phyloP scores from a whole-genome alignment of 306 rosid genomes.

The Alnus rubra region DNA sequence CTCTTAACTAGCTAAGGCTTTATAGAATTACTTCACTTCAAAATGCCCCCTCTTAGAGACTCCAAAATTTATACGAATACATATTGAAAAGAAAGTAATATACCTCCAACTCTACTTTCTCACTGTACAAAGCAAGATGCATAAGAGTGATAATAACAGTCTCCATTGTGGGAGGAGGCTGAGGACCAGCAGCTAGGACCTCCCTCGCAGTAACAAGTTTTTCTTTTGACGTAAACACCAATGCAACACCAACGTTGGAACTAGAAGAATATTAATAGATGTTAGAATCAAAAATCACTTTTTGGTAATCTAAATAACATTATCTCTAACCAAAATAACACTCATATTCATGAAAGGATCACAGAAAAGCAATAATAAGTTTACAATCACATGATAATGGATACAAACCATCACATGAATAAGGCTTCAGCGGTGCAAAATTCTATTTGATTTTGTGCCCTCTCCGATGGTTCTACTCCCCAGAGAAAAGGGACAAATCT shows the following conservation, averaged over 20 bases:
- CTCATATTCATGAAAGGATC: not conserved
- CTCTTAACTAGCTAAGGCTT: no score
- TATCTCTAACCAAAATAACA: not conserved
- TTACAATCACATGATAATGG: not conserved
- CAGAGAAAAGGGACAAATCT: not conserved
- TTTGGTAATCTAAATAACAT: not conserved
- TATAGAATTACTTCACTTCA: no score
- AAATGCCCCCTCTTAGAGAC: no score
- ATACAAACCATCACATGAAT: not conserved
- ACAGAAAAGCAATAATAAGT: not conserved
- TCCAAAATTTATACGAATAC: not conserved
- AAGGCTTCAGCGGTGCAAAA: not conserved
- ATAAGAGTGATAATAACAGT: conserved; percentile 77
- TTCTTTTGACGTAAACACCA: conserved; percentile 65
- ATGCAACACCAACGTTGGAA: conserved; percentile 71
- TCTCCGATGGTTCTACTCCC: not conserved
- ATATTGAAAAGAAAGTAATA: not conserved
- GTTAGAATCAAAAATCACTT: conserved; percentile 7
- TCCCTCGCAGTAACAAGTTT: conserved; percentile 66
- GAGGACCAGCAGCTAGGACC: conserved; percentile 76
- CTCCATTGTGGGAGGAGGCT: conserved; percentile 67
- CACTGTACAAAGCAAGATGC: conserved; percentile 88
- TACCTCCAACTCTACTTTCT: conserved; percentile 82
- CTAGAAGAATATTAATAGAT: conserved; percentile 41
- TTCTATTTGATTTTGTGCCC: not conserved